These are phyloP conservation scores for Exophiala lecanii-corni DNA, from an alignment of 2,329 filamentous ascomycete species.

Conservation along the genomic window DNA sequence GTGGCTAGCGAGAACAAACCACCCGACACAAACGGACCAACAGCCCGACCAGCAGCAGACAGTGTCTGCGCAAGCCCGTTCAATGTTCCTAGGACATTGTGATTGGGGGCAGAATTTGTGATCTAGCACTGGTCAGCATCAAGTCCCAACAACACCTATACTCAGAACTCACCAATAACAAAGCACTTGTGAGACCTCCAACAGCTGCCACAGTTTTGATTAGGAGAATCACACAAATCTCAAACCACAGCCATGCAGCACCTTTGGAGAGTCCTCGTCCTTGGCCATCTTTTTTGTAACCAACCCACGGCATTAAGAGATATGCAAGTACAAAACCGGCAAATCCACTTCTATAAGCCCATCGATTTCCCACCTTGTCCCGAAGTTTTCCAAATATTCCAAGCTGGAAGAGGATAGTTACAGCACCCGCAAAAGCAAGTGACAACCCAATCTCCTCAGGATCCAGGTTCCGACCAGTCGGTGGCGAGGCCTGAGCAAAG, in stretches of 20 bases:
- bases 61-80: conserved; percentile 94
- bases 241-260: conserved; percentile 68
- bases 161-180: conserved; percentile 65
- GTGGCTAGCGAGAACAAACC: conserved; percentile 77
- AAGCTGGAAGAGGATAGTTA: conserved; percentile 87
- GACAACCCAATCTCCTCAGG: conserved; percentile 81
- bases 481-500: conserved; percentile 71
- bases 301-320: conserved; percentile 82
- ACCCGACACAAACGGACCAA: conserved; percentile 84
- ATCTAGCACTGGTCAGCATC: conserved; percentile 52
- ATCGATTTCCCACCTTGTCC: conserved; percentile 75
- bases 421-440: conserved; percentile 74
- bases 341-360: conserved; percentile 73
- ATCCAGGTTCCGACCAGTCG: conserved; percentile 69
- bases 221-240: conserved; percentile 75
- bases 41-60: conserved; percentile 80
- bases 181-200: conserved; percentile 80
- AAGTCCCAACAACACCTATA: neutral
- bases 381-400: conserved; percentile 77
- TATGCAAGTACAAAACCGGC: conserved; percentile 78
- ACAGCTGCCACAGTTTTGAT: conserved; percentile 89
- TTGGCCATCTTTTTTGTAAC: conserved; percentile 61
- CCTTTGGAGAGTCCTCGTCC: conserved; percentile 53
- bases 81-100: conserved; percentile 78
- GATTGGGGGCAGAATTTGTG: conserved; percentile 84